These are phyloP conservation scores for Trichoderma sp. DNA, from an alignment of 2,329 filamentous ascomycete genomes.

Conservation along the genomic window DNA sequence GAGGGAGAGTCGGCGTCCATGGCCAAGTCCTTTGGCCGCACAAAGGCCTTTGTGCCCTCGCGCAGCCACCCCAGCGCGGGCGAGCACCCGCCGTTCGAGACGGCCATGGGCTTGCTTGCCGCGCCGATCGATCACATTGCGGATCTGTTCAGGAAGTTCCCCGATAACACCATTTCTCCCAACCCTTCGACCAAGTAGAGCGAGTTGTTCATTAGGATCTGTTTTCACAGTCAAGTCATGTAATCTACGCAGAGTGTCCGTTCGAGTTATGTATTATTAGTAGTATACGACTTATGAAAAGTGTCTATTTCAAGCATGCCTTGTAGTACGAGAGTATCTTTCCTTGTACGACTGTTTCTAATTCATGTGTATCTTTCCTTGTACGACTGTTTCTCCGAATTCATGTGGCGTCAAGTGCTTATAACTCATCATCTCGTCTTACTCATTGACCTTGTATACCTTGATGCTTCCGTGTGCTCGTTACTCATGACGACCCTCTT, in stretches of 20 bases:
- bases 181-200: neutral
- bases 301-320: too few species aligned
- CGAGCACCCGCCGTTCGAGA: constrained; percentile 57
- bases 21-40: constrained; percentile 50
- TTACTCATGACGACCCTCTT: too few species aligned
- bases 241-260: neutral
- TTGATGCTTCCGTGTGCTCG: too few species aligned
- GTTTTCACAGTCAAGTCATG: neutral
- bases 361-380: too few species aligned
- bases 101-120: neutral
- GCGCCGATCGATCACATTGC: constrained; percentile 6
- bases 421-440: too few species aligned
- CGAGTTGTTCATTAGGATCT: neutral
- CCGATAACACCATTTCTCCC: neutral
- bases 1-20: constrained; percentile 32
- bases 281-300: too few species aligned
- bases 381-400: too few species aligned
- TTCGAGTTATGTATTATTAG: too few species aligned
- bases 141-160: neutral
- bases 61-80: constrained; percentile 55
- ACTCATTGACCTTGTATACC: too few species aligned
- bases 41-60: constrained; percentile 57
- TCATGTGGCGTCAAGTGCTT: too few species aligned
- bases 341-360: too few species aligned
- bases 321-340: too few species aligned